phyloP scores from a whole-genome alignment of 768 basidiomycete genomes.

The Amanita inopinata region DNA sequence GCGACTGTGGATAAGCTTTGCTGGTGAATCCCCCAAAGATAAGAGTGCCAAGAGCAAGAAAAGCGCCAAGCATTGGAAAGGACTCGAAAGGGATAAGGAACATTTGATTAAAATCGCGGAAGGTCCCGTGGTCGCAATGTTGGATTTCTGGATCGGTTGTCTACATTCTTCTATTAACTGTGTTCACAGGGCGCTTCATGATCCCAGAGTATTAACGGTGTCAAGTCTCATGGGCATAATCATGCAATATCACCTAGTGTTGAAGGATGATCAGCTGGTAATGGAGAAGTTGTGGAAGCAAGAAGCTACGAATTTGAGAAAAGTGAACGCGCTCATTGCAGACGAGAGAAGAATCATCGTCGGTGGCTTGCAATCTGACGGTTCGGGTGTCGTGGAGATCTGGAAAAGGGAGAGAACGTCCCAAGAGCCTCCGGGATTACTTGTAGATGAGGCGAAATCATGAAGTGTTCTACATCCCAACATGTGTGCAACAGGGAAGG shows the following conservation, averaged over 20 bases:
- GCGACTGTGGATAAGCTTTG: slow-evolving; percentile 55
- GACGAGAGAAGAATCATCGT: slow-evolving; percentile 41
- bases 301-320: slow-evolving; percentile 34
- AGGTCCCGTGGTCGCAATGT: slow-evolving; percentile 71
- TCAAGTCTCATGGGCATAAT: slow-evolving; percentile 58
- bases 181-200: slow-evolving; percentile 37
- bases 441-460: too few species aligned
- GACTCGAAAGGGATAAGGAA: slow-evolving; percentile 40
- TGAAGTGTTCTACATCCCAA: too few species aligned
- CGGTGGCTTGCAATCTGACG: slow-evolving; percentile 51
- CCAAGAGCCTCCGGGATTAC: too few species aligned
- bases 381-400: slow-evolving; percentile 55
- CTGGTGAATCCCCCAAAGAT: slow-evolving; percentile 44
- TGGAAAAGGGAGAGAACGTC: slow-evolving; percentile 31
- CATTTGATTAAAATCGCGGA: slow-evolving; percentile 45
- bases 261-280: slow-evolving; percentile 24
- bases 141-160: slow-evolving; percentile 16
- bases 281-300: slow-evolving; percentile 38
- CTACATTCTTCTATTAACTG: slow-evolving; percentile 4
- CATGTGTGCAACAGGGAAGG: too few species aligned
- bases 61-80: slow-evolving; percentile 60
- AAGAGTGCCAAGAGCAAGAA: slow-evolving; percentile 33
- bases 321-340: slow-evolving; percentile 55
- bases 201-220: slow-evolving; percentile 33
- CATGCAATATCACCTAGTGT: slow-evolving; percentile 29